These are phyloP conservation scores for Suillus fuscotomentosus DNA, from an alignment of 768 basidiomycete genomes.

Conservation along the genomic window DNA sequence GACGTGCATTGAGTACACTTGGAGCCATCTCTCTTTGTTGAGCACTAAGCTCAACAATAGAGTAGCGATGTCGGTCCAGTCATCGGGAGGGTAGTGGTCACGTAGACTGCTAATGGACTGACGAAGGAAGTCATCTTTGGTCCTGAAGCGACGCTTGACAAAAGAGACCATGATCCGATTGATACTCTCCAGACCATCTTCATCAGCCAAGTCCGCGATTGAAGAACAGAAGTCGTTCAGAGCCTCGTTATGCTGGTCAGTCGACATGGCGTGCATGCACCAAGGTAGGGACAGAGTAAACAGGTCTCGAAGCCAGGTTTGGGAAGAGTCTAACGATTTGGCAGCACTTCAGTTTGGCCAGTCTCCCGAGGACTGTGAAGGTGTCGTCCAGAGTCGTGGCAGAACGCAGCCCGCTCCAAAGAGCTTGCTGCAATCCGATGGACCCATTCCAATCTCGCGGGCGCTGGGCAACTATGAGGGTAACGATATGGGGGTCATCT, in stretches of 20 bases:
- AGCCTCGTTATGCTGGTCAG: conserved; percentile 54
- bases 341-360: conserved; percentile 61
- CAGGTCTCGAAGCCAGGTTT: conserved; percentile 74
- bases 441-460: conserved; percentile 72
- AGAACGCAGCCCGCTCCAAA: conserved; percentile 80
- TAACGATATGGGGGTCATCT: conserved; percentile 62
- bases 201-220: conserved; percentile 68
- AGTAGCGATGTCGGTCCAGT: conserved; percentile 81
- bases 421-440: conserved; percentile 62
- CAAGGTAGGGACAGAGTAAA: conserved; percentile 85
- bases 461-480: conserved; percentile 64
- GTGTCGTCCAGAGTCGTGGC: conserved; percentile 65
- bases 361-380: conserved; percentile 61
- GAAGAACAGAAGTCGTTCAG: conserved; percentile 72
- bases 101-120: conserved; percentile 84
- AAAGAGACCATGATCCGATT: conserved; percentile 88
- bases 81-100: conserved; percentile 75
- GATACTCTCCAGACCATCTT: conserved; percentile 75
- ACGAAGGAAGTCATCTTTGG: conserved; percentile 89
- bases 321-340: conserved; percentile 67
- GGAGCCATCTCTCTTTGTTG: conserved; percentile 80
- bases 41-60: conserved; percentile 84
- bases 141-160: conserved; percentile 82
- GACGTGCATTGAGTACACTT: conserved; percentile 81
- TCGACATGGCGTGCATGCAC: conserved; percentile 79